Conservation (phyloP, 2,329 filamentous ascomycete species). For the Exophiala bonariae region DNA sequence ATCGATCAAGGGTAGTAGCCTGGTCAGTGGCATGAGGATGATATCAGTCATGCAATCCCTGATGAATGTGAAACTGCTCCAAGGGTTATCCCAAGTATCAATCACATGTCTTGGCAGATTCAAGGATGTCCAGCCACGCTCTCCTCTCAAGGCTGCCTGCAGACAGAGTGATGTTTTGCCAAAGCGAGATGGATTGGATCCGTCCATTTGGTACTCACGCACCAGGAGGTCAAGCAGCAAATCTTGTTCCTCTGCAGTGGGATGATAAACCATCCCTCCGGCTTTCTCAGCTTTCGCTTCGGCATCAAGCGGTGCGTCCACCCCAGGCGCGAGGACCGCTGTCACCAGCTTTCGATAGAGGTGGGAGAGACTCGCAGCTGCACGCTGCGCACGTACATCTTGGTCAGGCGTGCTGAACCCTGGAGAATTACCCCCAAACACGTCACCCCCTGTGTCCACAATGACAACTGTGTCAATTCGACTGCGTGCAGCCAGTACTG, state of each 20-base stretch:
- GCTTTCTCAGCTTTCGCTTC: constrained; percentile 20
- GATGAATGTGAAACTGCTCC: constrained; percentile 27
- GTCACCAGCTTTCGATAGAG: constrained; percentile 22
- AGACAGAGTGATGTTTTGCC: constrained; percentile 27
- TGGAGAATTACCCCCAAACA: constrained; percentile 21
- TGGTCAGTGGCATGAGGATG: constrained; percentile 21
- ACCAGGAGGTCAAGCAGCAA: constrained; percentile 23
- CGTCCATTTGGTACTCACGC: constrained; percentile 26
- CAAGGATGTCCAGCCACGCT: constrained; percentile 23
- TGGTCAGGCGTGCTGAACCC: constrained; percentile 23
- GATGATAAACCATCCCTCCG: constrained; percentile 21
- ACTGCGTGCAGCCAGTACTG: constrained; percentile 12
- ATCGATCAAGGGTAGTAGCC: constrained; percentile 25
- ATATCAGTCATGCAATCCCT: constrained; percentile 27
- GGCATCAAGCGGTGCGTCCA: constrained; percentile 24
- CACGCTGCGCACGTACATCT: constrained; percentile 23
- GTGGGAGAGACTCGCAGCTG: constrained; percentile 9
- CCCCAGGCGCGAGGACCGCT: constrained; percentile 25
- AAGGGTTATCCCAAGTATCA: constrained; percentile 29
- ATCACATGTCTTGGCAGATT: constrained; percentile 26
- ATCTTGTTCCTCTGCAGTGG: constrained; percentile 15
- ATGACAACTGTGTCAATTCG: constrained; percentile 21
- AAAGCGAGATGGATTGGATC: constrained; percentile 23
- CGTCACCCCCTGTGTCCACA: constrained; percentile 28
- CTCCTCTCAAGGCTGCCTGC: constrained; percentile 22